These are phyloP conservation scores for Lunularia cruciata DNA, from an alignment of 225 moss, liverwort and hornwort genomes.

Conservation along the genomic window DNA sequence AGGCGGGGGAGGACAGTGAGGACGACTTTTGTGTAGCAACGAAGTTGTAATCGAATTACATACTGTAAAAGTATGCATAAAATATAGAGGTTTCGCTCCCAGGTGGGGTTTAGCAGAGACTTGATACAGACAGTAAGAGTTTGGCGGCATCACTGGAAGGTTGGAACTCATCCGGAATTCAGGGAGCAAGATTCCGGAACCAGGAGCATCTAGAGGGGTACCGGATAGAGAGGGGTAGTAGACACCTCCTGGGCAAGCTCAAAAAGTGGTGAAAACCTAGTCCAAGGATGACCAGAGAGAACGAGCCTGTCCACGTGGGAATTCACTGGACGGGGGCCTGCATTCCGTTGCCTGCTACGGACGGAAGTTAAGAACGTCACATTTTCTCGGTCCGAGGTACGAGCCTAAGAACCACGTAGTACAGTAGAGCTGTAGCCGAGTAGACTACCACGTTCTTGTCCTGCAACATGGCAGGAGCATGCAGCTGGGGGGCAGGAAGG, in stretches of 20 bases:
- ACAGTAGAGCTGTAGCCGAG: background rate
- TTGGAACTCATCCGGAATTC: background rate
- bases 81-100: no score
- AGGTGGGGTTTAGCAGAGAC: no score
- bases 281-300: slow-evolving; percentile 1
- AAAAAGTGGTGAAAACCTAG: slow-evolving; percentile 1
- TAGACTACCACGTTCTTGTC: background rate
- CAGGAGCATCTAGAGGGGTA: background rate
- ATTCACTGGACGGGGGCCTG: background rate
- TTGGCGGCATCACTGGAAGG: no score
- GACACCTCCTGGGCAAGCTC: no score
- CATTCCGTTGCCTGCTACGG: slow-evolving; percentile 1
- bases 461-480: background rate
- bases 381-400: background rate
- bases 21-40: background rate
- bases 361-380: slow-evolving; percentile 12
- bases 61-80: no score
- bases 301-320: slow-evolving; percentile 9
- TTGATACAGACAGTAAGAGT: no score
- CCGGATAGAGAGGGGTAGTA: background rate
- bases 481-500: background rate
- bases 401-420: slow-evolving; percentile 6
- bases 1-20: background rate
- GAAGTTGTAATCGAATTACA: no score
- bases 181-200: background rate